Percentiles rank a stretch among this genome's conserved stretches.
These are phyloP conservation scores for Coniferiporia sulphurascens DNA, from an alignment of 1,284 basidiomycete genomes.

Conservation along the genomic window DNA sequence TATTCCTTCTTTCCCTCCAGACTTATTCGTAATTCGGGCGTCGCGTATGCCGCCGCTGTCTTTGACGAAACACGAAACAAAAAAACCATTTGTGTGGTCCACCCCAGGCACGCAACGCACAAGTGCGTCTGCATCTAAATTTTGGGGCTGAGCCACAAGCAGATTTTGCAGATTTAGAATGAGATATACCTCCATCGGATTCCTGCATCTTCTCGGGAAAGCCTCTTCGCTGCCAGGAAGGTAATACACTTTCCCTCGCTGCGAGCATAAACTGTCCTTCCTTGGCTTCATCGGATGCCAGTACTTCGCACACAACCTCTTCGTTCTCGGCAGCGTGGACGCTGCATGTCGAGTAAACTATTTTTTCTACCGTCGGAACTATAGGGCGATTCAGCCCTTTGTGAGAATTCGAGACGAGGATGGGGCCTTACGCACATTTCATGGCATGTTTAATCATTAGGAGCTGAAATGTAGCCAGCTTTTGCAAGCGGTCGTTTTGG, in stretches of 20 bases:
- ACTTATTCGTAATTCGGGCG: not conserved
- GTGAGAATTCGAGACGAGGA: not conserved
- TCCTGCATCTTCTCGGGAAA: conserved; percentile 53
- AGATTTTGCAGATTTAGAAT: not conserved
- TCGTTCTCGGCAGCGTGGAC: conserved; percentile 92
- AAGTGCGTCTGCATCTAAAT: conserved; percentile 57
- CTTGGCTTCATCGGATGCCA: conserved; percentile 65
- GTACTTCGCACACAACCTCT: conserved; percentile 66
- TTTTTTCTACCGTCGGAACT: conserved; percentile 59
- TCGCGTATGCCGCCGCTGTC: not conserved
- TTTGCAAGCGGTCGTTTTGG: conserved; percentile 67
- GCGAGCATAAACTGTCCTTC: conserved; percentile 64
- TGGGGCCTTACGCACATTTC: conserved; percentile 59
- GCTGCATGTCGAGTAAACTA: conserved; percentile 97
- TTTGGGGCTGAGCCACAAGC: too few relatives aligned
- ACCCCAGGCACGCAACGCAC: conserved; percentile 83
- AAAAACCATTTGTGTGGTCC: conserved; percentile 92
- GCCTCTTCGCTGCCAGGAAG: conserved; percentile 78
- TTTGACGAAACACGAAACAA: conserved; percentile 81
- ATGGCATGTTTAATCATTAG: conserved; percentile 94
- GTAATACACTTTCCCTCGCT: conserved; percentile 58
- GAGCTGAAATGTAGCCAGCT: conserved; percentile 85
- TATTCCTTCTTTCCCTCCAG: not conserved
- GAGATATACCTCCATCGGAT: conserved; percentile 33
- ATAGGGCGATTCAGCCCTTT: not conserved